Evolutionary conservation across 306 rosid species (phyloP), one percentile per base, ranked within the genome.

Genomic region (Chamaecrista fasciculata): DNA sequence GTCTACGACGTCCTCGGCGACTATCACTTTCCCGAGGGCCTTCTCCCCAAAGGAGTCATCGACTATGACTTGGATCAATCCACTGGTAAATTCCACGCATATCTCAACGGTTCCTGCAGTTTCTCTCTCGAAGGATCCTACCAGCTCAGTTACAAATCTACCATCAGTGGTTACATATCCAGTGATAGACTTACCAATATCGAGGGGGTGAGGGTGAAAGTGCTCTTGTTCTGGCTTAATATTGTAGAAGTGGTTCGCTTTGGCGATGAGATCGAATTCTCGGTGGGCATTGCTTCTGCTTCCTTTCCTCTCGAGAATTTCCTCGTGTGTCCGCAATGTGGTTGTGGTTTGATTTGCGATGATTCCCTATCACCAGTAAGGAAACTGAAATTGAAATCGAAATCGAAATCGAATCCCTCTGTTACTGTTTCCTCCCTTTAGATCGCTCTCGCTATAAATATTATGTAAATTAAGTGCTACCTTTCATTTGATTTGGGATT

Each of bases 101-200:
- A 47, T 71, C 79, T 79, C 62, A 78, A 81, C 62, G 86, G 82
- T 25, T 51, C 96, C 1, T 92, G 96, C 55, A 74, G 87, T 43
- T 92, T 92, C 89, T 73, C 90, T 1, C 81, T 87, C 0, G 86
- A 93, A 15, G 98, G 91, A 11, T 85, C 94, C 7, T 93, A 88
- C 70, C 72, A 77, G 21, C 60, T 93, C 70, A 80, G 65, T 48
- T 93, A 93, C 76, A 39, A 88, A 72, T 71, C 96, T n/a, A 82
- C 82, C 64, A 85, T 93, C 71, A 72, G 78, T 11, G 98, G 97
- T 0, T 18, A 47, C 1, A 77, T 93, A 25, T 75, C 91, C 12
- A 61, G 64, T n/a, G 76, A 84, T 29, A 83, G 28, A 76, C 82
- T 93, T 16, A 51, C 91, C 9, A 47, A 49, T 16, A 80, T 93